Percentiles rank a stretch among this genome's conserved stretches.
Evolutionary conservation across 2,329 filamentous ascomycete species (phyloP).

Genomic region (Cordyceps cateniannulata): DNA sequence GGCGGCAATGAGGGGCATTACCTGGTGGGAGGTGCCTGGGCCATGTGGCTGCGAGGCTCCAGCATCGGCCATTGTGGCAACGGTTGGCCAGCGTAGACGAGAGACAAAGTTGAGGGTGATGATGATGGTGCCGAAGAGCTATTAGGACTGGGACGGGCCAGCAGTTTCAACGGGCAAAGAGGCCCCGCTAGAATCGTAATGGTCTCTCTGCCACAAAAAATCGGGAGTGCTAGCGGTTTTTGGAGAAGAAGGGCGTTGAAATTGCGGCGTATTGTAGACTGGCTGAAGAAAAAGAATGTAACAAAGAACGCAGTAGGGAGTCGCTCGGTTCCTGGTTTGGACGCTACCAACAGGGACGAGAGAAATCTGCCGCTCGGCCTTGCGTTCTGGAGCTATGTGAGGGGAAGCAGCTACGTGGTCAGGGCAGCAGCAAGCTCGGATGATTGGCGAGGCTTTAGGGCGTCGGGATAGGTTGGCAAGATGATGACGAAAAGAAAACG

Average conservation of each 20-base stretch:
- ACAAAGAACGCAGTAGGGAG: background rate
- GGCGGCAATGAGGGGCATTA: constrained; percentile 1
- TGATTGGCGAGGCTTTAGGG: background rate
- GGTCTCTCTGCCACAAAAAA: background rate
- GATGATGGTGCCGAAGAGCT: background rate
- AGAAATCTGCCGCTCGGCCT: background rate
- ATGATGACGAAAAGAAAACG: background rate
- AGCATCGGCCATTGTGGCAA: constrained; percentile 21
- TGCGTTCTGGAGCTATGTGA: constrained; percentile 1
- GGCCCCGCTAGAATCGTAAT: constrained; percentile 3
- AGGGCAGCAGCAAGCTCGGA: background rate
- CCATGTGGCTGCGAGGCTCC: constrained; percentile 18
- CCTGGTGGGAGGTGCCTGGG: constrained; percentile 12
- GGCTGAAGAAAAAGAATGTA: background rate
- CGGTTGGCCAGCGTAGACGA: constrained; percentile 12
- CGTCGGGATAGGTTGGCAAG: background rate
- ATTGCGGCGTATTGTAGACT: too few relatives aligned
- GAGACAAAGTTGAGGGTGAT: background rate
- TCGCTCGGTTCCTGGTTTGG: background rate
- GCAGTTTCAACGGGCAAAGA: background rate
- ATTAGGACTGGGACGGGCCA: background rate
- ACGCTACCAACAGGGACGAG: background rate
- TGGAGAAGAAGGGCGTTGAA: background rate
- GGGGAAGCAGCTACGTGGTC: background rate
- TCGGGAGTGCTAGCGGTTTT: background rate